These are phyloP conservation scores for Vanrija sp. DNA, from an alignment of 1,284 basidiomycete genomes.

Conservation along the genomic window DNA sequence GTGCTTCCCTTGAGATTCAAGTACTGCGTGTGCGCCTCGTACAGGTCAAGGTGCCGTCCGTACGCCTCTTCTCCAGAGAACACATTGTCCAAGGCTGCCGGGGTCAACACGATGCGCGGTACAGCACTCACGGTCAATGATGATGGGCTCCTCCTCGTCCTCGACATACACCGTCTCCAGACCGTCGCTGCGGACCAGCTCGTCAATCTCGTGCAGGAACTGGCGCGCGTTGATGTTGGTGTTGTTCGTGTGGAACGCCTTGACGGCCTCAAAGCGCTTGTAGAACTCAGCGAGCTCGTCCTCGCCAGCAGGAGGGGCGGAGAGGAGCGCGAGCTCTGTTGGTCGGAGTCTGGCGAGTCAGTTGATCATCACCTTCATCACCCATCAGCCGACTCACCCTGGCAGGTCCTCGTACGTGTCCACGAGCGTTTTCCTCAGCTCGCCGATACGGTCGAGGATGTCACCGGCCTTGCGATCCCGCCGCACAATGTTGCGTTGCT, in stretches of 20 bases:
- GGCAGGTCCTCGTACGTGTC: conserved; percentile 71
- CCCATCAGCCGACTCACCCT: conserved; percentile 17
- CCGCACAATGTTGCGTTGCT: conserved; percentile 58
- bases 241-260: conserved; percentile 94
- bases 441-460: conserved; percentile 74
- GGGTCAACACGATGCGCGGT: background rate
- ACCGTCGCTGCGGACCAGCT: conserved; percentile 55
- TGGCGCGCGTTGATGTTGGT: conserved; percentile 76
- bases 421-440: conserved; percentile 63
- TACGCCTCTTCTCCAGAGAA: conserved; percentile 96
- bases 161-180: conserved; percentile 54
- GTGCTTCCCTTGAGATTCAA: conserved; percentile 81
- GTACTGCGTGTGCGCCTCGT: conserved; percentile 81
- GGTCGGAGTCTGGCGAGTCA: conserved; percentile 51
- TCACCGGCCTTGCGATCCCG: conserved; percentile 84
- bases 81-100: conserved; percentile 72
- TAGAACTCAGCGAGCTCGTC: conserved; percentile 92
- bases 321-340: conserved; percentile 44
- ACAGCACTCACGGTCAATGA: conserved; percentile 44
- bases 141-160: conserved; percentile 62
- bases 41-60: conserved; percentile 91
- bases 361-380: background rate
- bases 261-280: conserved; percentile 83
- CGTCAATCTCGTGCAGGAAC: conserved; percentile 74
- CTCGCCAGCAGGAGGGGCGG: conserved; percentile 52